Base-by-base conservation (phyloP, 345 rosid genomes). In the Triadica sebifera region DNA sequence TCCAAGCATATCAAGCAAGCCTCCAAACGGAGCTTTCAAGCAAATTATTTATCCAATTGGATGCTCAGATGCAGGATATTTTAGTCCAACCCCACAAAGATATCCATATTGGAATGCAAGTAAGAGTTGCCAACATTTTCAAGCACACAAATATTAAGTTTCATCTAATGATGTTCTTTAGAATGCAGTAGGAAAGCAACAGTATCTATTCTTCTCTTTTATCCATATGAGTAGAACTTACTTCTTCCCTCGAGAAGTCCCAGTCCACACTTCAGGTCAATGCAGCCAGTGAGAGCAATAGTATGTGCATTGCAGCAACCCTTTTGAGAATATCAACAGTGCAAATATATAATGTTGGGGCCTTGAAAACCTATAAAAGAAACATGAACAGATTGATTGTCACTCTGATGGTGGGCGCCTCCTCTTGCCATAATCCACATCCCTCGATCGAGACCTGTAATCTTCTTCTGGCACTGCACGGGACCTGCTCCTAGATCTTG, bases 361-460 rank as follows among this genome's bases (percentile, higher is more conserved):
- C 55, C 70, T 69, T 53, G 58, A 53, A 51, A 37, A 66, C 56
- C 69, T 38, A 67, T 69, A 65, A 57, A 39, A 56, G 65, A 73
- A 64, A 58, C 73, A 66, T 43, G 60, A 77, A 61, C 56, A 25
- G 65, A 47, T 39, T 37, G 22, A 55, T 72, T 66, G 22, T 86
- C 84, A 86, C 70, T 87, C 88, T 29, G 87, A 85, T 19, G 88
- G 85, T 56, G 74, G 47, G 50, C 90, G 89, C 72, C 97, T 88
- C 83, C 91, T 86, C 86, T 91, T 89, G 49, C 90, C 92, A 61
- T 89, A 88, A 75, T 89, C 97, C 37, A 67, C 88, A 85, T 91
- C 93, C 85, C 97, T 85, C 9, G 92, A 85, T 72, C 91, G 81
- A 65, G 94, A 84, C 85, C 86, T 87, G 75, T 83, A 86, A 68